Evolutionary conservation across 2,329 filamentous ascomycete species (phyloP), one percentile per base, ranked within the genome.

Genomic region (Fusarium subtropicale): DNA sequence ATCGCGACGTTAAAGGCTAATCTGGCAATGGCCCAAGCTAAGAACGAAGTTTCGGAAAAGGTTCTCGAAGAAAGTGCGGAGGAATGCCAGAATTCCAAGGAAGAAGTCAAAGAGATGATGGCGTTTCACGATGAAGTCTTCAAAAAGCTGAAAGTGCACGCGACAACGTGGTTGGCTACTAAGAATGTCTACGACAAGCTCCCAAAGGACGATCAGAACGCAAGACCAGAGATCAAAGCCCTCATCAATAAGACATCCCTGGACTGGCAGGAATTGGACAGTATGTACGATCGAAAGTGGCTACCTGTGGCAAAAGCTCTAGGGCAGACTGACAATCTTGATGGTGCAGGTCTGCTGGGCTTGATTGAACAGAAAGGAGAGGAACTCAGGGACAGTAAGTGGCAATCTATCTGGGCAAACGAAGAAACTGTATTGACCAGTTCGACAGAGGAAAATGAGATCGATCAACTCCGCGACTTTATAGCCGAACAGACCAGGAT

Each of bases 41-140:
- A 36, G 8, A 18, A 16, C 13, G 8, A 28, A n/a, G 38, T 16
- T 26, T 33, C 13, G 33, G 6, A 5, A 31, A 31, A 15, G 15
- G 20, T 16, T 16, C 12, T 26, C 36, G n/a, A 48, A 28, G 26
- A 20, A 15, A 15, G 30, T 11, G 34, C 9, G 22, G 31, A 51
- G 5, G 51, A 61, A 5, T 20, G 33, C 12, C 8, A 54, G 22
- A 4, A 16, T 12, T 48, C 42, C 16, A 30, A 50, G n/a, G 2
- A 18, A 18, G 53, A 58, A 3, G 33, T 28, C 12, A 15, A 31
- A 22, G 28, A 39, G 48, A 31, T 34, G 33, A 45, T 22, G 10
- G 9, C 4, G 2, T 65, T 65, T 26, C 62, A 65, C 38, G 11
- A 50, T 20, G n/a, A 22, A 2, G 34, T 57, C 26, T 50, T 54